A percentile compares a stretch with the other conserved stretches of the same genome.
Evolutionary conservation across 2,329 filamentous ascomycete genomes (phyloP).

Genomic region (Karstenula rhodostoma): DNA sequence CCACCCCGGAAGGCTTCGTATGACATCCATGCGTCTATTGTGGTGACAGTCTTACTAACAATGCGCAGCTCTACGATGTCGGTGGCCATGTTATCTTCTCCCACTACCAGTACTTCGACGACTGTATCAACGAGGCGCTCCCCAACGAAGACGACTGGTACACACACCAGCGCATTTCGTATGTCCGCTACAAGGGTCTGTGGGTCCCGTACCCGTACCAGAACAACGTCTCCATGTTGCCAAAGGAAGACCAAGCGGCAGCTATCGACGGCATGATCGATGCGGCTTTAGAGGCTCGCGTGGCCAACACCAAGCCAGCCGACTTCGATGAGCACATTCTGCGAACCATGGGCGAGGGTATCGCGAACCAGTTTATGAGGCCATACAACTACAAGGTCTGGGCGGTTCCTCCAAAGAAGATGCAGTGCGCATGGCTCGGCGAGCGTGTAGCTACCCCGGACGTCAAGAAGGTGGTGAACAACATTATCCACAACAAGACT

Average conservation of each 20-base stretch:
- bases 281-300: constrained; percentile 84
- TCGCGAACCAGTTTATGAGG: constrained; percentile 97
- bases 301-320: constrained; percentile 89
- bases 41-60: constrained; percentile 30
- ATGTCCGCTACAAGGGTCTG: constrained; percentile 93
- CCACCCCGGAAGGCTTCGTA: constrained; percentile 96
- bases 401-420: constrained; percentile 95
- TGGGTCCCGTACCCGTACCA: constrained; percentile 99
- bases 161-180: constrained; percentile 97
- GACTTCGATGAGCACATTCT: constrained; percentile 99
- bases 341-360: constrained; percentile 85
- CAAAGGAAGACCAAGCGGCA: constrained; percentile 94
- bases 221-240: constrained; percentile 99
- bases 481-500: constrained; percentile 94
- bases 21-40: constrained; percentile 55
- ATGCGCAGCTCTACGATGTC: constrained; percentile 84
- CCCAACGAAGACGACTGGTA: constrained; percentile 96
- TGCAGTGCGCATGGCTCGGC: constrained; percentile 98
- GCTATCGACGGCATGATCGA: constrained; percentile 97
- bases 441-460: constrained; percentile 98
- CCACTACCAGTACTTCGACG: constrained; percentile 99
- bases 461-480: constrained; percentile 90
- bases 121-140: constrained; percentile 96
- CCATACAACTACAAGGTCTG: constrained; percentile 99
- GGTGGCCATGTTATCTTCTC: constrained; percentile 99